These are phyloP conservation scores for Saccharomyces hybrid DNA, from an alignment of 1,139 yeast species.

Conservation along the genomic window DNA sequence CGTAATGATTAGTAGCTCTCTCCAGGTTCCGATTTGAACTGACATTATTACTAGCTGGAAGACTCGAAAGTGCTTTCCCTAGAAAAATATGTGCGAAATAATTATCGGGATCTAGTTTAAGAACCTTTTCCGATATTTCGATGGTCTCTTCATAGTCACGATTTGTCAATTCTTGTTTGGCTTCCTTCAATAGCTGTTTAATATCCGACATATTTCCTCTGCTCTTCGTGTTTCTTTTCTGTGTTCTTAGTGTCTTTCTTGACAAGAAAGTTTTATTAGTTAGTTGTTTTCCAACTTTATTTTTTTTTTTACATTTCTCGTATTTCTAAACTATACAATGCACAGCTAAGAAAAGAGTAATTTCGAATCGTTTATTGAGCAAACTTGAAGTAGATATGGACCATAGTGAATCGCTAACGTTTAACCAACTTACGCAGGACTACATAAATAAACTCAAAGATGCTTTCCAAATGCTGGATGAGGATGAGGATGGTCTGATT, in stretches of 20 bases:
- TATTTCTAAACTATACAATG: neutral
- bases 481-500: constrained; percentile 69
- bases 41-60: neutral
- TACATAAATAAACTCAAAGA: constrained; percentile 41
- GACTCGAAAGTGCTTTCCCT: constrained; percentile 32
- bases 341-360: neutral
- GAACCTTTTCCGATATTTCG: constrained; percentile 43
- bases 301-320: neutral
- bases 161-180: constrained; percentile 48
- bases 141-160: constrained; percentile 54
- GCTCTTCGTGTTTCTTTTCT: neutral
- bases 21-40: constrained; percentile 4
- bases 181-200: constrained; percentile 47
- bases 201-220: constrained; percentile 22
- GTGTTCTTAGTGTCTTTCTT: neutral
- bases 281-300: neutral
- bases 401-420: constrained; percentile 23
- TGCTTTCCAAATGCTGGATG: constrained; percentile 63
- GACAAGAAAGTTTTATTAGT: neutral
- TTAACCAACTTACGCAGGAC: constrained; percentile 28
- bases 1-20: constrained; percentile 45
- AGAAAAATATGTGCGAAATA: constrained; percentile 58
- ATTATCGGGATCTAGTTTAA: constrained; percentile 47
- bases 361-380: neutral
- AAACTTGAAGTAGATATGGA: constrained; percentile 15